Percentiles rank a stretch among this genome's conserved stretches.
These are phyloP conservation scores for Monascus ruber DNA, from an alignment of 2,329 filamentous ascomycete species.

Conservation along the genomic window DNA sequence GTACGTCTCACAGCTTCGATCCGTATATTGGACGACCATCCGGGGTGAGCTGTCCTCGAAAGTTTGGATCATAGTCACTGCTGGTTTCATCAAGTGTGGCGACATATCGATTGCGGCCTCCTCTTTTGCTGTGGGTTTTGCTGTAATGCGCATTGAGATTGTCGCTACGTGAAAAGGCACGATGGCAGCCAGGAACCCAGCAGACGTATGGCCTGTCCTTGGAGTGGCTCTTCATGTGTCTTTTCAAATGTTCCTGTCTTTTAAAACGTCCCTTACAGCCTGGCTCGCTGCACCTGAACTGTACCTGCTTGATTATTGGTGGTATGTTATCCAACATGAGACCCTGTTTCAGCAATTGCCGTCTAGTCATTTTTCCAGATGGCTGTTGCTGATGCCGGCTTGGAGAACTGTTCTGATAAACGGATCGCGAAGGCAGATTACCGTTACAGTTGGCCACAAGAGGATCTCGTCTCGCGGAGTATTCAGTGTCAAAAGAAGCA, in stretches of 20 bases:
- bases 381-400: slow-evolving; percentile 20
- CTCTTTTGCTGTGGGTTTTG: slow-evolving; percentile 37
- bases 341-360: slow-evolving; percentile 23
- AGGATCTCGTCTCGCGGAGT: slow-evolving; percentile 24
- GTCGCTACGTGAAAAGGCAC: slow-evolving; percentile 33
- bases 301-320: slow-evolving; percentile 29
- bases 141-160: slow-evolving; percentile 36
- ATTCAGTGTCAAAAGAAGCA: slow-evolving; percentile 23
- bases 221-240: slow-evolving; percentile 38
- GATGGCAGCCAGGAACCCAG: slow-evolving; percentile 33
- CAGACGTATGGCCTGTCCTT: slow-evolving; percentile 33
- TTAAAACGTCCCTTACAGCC: slow-evolving; percentile 37
- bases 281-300: slow-evolving; percentile 31
- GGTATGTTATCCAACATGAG: slow-evolving; percentile 26
- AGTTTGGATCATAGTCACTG: slow-evolving; percentile 33
- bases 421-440: slow-evolving; percentile 23
- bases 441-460: slow-evolving; percentile 23
- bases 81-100: slow-evolving; percentile 34
- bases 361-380: slow-evolving; percentile 19
- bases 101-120: slow-evolving; percentile 35
- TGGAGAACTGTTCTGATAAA: slow-evolving; percentile 18
- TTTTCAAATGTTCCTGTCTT: slow-evolving; percentile 39
- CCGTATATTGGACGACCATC: slow-evolving; percentile 32
- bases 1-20: slow-evolving; percentile 19
- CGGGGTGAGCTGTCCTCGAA: slow-evolving; percentile 31